Percentiles rank a stretch among this genome's conserved stretches.
Conservation (phyloP, 2,329 filamentous ascomycete species). For the Trichoderma koningiopsis region DNA sequence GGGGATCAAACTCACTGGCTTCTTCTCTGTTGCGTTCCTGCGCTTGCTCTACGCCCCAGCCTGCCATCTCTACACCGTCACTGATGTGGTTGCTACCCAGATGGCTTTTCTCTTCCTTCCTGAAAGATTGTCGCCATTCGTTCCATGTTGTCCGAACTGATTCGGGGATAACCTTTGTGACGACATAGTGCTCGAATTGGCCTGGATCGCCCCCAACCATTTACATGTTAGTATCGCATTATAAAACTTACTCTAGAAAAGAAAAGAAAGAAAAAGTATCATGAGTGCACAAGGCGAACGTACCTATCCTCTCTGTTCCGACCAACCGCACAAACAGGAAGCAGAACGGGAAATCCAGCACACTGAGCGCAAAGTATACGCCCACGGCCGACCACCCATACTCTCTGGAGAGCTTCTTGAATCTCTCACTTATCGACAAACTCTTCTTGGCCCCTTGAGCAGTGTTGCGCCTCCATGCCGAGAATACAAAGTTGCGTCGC, state of each 20-base stretch:
- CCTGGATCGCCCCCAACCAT: conserved; percentile 42
- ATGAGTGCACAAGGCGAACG: conserved; percentile 31
- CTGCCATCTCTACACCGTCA: conserved; percentile 53
- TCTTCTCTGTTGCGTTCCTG: conserved; percentile 62
- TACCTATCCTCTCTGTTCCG: conserved; percentile 83
- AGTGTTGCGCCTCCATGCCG: conserved; percentile 37
- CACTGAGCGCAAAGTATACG: conserved; percentile 83
- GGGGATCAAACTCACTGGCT: conserved; percentile 66
- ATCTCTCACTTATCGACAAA: conserved; percentile 64
- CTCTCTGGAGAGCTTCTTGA: conserved; percentile 84
- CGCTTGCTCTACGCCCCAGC: conserved; percentile 66
- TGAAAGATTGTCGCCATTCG: conserved; percentile 52
- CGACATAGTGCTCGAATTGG: conserved; percentile 66
- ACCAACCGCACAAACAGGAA: conserved; percentile 83
- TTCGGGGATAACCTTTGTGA: conserved; percentile 62
- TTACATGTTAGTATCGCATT: conserved; percentile 7
- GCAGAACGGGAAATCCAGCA: conserved; percentile 92
- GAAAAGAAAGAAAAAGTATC: background rate
- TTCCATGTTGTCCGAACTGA: conserved; percentile 56
- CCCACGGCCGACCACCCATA: conserved; percentile 93
- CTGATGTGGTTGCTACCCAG: conserved; percentile 48
- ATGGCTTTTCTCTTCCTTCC: conserved; percentile 47
- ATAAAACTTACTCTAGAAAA: background rate
- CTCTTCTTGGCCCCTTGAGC: conserved; percentile 33
- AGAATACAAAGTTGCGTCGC: conserved; percentile 41